phyloP scores from a whole-genome alignment of 495 filamentous ascomycete genomes.

The Lophiostoma macrostomum region DNA sequence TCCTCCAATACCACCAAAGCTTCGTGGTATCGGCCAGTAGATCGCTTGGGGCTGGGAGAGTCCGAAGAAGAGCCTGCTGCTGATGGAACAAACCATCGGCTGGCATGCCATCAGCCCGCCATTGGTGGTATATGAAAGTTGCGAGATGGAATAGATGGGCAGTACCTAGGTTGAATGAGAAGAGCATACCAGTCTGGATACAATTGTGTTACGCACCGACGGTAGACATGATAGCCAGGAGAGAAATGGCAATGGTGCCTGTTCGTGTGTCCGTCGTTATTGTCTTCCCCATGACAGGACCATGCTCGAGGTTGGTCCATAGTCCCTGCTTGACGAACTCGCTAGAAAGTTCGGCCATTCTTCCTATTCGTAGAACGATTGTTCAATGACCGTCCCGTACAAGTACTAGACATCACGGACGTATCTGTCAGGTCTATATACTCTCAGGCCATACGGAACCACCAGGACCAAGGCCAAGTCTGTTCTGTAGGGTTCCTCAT shows the following conservation, averaged over 20 bases:
- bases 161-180: too few species aligned
- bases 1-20: constrained; percentile 1
- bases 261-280: constrained; percentile 10
- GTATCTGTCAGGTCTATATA: too few species aligned
- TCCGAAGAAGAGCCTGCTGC: constrained; percentile 11
- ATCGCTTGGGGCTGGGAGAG: background rate
- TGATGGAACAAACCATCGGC: constrained; percentile 5
- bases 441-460: too few species aligned
- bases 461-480: too few species aligned
- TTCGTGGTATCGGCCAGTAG: constrained; percentile 1
- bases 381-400: too few species aligned
- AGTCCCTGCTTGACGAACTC: constrained; percentile 1
- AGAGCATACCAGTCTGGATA: too few species aligned
- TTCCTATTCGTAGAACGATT: too few species aligned
- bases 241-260: constrained; percentile 2
- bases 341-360: constrained; percentile 1
- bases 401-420: too few species aligned
- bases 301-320: constrained; percentile 5
- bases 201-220: too few species aligned
- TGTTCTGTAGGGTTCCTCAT: too few species aligned
- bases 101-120: background rate
- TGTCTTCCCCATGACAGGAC: constrained; percentile 9
- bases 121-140: background rate
- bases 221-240: constrained; percentile 12
- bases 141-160: constrained; percentile 12